These are phyloP conservation scores for Ustilago sp. DNA, from an alignment of 1,284 basidiomycete species.

Conservation along the genomic window DNA sequence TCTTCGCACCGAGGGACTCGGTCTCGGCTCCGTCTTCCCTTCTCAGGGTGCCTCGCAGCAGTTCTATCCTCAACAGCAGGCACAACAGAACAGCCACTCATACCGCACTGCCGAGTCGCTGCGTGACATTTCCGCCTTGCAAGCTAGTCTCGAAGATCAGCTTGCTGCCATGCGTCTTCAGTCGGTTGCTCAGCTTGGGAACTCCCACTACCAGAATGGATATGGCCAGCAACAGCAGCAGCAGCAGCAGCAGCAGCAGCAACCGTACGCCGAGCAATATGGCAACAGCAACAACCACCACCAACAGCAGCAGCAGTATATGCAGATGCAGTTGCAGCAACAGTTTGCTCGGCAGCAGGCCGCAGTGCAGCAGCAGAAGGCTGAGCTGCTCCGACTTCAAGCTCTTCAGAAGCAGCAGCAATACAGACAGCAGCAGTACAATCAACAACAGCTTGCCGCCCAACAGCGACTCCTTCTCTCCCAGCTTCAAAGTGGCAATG, in stretches of 20 bases:
- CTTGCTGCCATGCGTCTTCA: conserved; percentile 57
- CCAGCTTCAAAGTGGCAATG: conserved; percentile 50
- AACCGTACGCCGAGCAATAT: conserved; percentile 23
- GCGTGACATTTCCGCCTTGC: conserved; percentile 31
- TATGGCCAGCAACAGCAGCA: conserved; percentile 43
- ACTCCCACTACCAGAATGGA: conserved; percentile 22
- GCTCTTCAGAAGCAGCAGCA: conserved; percentile 55
- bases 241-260: conserved; percentile 5
- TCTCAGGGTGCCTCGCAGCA: conserved; percentile 19
- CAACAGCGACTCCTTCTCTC: conserved; percentile 61
- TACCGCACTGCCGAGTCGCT: conserved; percentile 27
- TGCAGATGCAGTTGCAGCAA: conserved; percentile 56
- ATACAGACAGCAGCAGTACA: conserved; percentile 31
- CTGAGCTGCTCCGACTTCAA: conserved; percentile 58
- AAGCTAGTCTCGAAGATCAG: conserved; percentile 56
- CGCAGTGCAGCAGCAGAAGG: conserved; percentile 50
- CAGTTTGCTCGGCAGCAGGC: conserved; percentile 49
- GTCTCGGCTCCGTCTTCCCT: conserved; percentile 42
- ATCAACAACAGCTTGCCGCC: conserved; percentile 50
- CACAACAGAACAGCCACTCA: conserved; percentile 15
- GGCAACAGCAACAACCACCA: conserved; percentile 1
- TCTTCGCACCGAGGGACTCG: conserved; percentile 57
- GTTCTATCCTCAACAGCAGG: conserved; percentile 18
- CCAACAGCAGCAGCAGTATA: conserved; percentile 44
- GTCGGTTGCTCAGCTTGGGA: conserved; percentile 21